These are phyloP conservation scores for Sphaerulina vaccinii DNA, from an alignment of 2,329 filamentous ascomycete genomes.

Conservation along the genomic window DNA sequence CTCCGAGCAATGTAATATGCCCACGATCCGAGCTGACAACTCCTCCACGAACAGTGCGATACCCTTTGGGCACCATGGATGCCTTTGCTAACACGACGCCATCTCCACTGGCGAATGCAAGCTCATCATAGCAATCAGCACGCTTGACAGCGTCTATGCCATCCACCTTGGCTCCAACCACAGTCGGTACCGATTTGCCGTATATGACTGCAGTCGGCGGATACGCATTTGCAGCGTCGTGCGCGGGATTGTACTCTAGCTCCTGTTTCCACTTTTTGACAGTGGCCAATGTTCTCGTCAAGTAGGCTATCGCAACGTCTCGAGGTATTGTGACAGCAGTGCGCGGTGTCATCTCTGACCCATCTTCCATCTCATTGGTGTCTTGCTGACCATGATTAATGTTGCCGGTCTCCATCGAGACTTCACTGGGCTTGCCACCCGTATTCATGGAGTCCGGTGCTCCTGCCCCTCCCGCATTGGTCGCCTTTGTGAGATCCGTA, in stretches of 20 bases:
- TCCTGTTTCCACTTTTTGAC: slow-evolving; percentile 75
- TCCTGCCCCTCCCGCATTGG: slow-evolving; percentile 27
- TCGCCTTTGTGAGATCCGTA: slow-evolving; percentile 18
- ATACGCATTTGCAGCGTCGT: slow-evolving; percentile 68
- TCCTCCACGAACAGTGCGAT: slow-evolving; percentile 69
- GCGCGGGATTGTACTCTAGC: slow-evolving; percentile 60
- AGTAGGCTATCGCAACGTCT: slow-evolving; percentile 62
- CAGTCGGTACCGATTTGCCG: slow-evolving; percentile 81
- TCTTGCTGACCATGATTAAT: slow-evolving; percentile 28
- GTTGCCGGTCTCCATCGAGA: slow-evolving; percentile 45
- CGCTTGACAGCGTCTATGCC: slow-evolving; percentile 71
- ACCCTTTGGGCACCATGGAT: slow-evolving; percentile 80
- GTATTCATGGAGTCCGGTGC: slow-evolving; percentile 27
- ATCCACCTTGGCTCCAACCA: slow-evolving; percentile 74
- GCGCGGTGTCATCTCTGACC: slow-evolving; percentile 27
- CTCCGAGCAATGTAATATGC: slow-evolving; percentile 83
- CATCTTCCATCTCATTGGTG: slow-evolving; percentile 9
- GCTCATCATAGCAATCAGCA: slow-evolving; percentile 77
- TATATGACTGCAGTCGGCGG: slow-evolving; percentile 82
- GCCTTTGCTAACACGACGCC: slow-evolving; percentile 84
- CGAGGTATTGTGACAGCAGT: slow-evolving; percentile 55
- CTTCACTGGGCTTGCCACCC: slow-evolving; percentile 30
- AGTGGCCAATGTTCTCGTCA: slow-evolving; percentile 69
- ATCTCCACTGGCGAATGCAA: slow-evolving; percentile 83
- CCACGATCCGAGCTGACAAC: slow-evolving; percentile 78